phyloP scores from a whole-genome alignment of 1,284 basidiomycete species.

The Melampsora larici-populina region DNA sequence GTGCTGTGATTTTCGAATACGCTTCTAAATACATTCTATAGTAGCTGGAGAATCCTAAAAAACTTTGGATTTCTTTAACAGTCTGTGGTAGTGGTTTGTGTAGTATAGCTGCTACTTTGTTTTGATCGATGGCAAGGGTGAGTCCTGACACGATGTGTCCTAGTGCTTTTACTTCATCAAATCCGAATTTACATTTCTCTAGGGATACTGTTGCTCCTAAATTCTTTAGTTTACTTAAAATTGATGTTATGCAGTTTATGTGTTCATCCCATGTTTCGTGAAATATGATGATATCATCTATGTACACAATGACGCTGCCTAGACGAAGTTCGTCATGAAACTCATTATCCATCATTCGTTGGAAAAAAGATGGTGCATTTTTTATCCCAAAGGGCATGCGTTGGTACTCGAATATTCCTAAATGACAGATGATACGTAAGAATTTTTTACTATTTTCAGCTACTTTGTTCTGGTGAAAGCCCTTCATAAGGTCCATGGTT shows the following conservation, averaged over 20 bases:
- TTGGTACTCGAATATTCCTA: too few species aligned
- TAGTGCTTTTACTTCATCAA: slow-evolving; percentile 9
- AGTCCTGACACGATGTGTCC: slow-evolving; percentile 25
- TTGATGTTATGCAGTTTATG: not conserved
- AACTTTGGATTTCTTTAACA: slow-evolving; percentile 9
- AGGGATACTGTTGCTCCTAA: slow-evolving; percentile 15
- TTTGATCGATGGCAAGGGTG: too few species aligned
- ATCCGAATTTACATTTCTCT: slow-evolving; percentile 17
- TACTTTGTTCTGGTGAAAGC: slow-evolving; percentile 15
- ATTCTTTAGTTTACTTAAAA: not conserved
- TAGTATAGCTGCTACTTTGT: slow-evolving; percentile 3
- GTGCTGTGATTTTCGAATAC: not conserved
- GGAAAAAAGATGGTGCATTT: slow-evolving; percentile 30
- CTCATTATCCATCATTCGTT: slow-evolving; percentile 31
- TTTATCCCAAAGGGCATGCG: slow-evolving; percentile 27
- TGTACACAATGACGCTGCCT: slow-evolving; percentile 19
- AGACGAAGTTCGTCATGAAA: not conserved
- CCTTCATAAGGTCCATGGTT: too few species aligned
- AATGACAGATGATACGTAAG: too few species aligned
- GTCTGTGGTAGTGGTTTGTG: not conserved
- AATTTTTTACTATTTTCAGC: not conserved
- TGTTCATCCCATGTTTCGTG: too few species aligned
- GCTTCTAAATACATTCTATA: slow-evolving; percentile 12
- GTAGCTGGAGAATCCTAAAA: too few species aligned
- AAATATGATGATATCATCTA: slow-evolving; percentile 33